Evolutionary conservation across 176 grass and related monocot species (phyloP).

Genomic region (Zoysia japonica): DNA sequence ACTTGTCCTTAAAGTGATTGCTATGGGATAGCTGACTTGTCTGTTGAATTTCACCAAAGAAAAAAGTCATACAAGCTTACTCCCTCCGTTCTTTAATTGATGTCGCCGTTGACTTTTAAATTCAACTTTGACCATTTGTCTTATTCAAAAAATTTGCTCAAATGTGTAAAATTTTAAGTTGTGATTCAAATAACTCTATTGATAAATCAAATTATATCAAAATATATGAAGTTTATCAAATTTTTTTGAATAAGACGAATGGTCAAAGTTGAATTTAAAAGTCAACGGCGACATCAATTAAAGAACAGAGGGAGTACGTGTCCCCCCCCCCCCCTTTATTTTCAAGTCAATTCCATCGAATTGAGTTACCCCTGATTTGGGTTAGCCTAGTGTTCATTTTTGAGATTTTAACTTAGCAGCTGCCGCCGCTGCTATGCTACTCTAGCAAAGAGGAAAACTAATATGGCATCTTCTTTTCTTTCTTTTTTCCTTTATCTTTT

Average conservation of each 20-base stretch:
- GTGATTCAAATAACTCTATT: too few species aligned
- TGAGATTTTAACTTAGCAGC: not conserved
- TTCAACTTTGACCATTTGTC: too few species aligned
- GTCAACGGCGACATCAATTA: too few species aligned
- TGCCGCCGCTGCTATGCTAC: not conserved
- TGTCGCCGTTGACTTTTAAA: too few species aligned
- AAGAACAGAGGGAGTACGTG: too few species aligned
- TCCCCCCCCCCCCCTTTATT: not conserved
- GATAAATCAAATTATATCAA: too few species aligned
- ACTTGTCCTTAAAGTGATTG: conserved; percentile 76
- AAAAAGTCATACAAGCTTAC: conserved; percentile 33
- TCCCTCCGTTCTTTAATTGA: too few species aligned
- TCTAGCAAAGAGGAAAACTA: conserved; percentile 12
- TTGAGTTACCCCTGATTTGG: conserved; percentile 6
- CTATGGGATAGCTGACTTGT: conserved; percentile 60
- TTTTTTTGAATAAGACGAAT: too few species aligned
- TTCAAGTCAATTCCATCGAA: conserved; percentile 2
- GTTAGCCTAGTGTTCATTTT: conserved; percentile 25
- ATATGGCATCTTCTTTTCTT: not conserved
- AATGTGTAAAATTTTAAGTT: too few species aligned
- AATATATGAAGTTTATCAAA: too few species aligned
- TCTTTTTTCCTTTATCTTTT: not conserved
- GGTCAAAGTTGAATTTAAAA: too few species aligned
- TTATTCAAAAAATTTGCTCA: too few species aligned
- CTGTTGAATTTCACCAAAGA: conserved; percentile 38